These are phyloP conservation scores for Trichoderma sp. DNA, from an alignment of 2,329 filamentous ascomycete genomes.

Conservation along the genomic window DNA sequence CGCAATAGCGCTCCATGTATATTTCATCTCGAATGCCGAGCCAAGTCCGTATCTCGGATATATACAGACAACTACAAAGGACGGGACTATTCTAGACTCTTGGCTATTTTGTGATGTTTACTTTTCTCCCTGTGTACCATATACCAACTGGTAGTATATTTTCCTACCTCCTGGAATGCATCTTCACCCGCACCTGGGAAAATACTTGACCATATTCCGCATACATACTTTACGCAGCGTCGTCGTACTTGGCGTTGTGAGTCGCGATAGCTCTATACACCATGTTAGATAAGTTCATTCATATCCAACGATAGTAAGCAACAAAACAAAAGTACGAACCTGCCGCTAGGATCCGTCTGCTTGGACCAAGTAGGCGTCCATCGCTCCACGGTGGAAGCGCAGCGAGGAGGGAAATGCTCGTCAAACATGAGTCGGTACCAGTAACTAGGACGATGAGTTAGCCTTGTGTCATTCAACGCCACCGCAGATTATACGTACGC, in stretches of 20 bases:
- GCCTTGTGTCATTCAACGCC: slow-evolving; percentile 15
- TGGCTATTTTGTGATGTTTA: not conserved
- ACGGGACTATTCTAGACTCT: not conserved
- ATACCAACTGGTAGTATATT: not conserved
- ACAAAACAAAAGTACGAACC: slow-evolving; percentile 46
- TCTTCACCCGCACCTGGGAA: not conserved
- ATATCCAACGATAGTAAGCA: not conserved
- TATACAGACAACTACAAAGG: not conserved
- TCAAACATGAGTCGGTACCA: slow-evolving; percentile 99
- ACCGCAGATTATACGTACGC: slow-evolving; percentile 54
- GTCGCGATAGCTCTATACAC: slow-evolving; percentile 67
- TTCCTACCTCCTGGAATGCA: not conserved
- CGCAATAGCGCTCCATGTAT: slow-evolving; percentile 12
- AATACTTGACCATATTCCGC: not conserved
- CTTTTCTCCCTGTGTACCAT: not conserved
- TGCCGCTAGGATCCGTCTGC: slow-evolving; percentile 91
- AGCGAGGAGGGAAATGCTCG: slow-evolving; percentile 92
- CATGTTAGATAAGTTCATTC: not conserved
- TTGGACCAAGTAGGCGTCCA: slow-evolving; percentile 98
- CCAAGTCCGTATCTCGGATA: slow-evolving; percentile 2
- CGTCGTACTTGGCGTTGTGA: slow-evolving; percentile 72
- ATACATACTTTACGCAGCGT: slow-evolving; percentile 29
- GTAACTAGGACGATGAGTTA: slow-evolving; percentile 55
- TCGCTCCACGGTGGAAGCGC: slow-evolving; percentile 88
- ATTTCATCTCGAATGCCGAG: slow-evolving; percentile 11